Percentiles rank a stretch among this genome's conserved stretches.
Conservation (phyloP, 2,329 filamentous ascomycete genomes). For the Cladobotryum protrusum region DNA sequence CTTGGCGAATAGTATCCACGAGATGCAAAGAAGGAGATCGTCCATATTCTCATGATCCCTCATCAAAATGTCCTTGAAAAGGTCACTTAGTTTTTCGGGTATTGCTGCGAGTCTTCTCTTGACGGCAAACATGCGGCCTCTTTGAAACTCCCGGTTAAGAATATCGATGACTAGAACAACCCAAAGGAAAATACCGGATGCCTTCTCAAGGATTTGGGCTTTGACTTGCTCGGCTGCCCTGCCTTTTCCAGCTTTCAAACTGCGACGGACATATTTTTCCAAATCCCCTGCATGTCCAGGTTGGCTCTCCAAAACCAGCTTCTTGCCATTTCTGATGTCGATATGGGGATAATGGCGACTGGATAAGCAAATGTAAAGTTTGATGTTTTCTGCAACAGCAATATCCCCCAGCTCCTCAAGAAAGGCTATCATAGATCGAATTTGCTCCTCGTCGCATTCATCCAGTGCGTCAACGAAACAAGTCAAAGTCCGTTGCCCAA, state of each 20-base stretch:
- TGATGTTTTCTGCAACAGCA: slow-evolving; percentile 3
- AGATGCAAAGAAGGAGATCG: slow-evolving; percentile 38
- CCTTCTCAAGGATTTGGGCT: slow-evolving; percentile 27
- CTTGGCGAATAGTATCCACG: slow-evolving; percentile 46
- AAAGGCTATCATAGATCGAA: slow-evolving; percentile 36
- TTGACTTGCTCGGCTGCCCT: background rate
- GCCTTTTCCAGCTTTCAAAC: background rate
- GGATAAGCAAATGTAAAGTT: slow-evolving; percentile 36
- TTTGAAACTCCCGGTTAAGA: slow-evolving; percentile 27
- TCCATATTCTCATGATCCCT: slow-evolving; percentile 38
- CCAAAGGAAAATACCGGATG: slow-evolving; percentile 41
- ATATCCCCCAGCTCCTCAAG: slow-evolving; percentile 32
- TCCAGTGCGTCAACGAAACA: slow-evolving; percentile 38
- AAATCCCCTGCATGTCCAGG: slow-evolving; percentile 22
- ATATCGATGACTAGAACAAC: slow-evolving; percentile 33
- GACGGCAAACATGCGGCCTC: slow-evolving; percentile 20
- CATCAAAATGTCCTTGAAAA: slow-evolving; percentile 47
- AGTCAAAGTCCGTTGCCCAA: slow-evolving; percentile 2
- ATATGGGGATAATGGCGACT: slow-evolving; percentile 44
- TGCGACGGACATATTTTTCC: background rate
- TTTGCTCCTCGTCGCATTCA: slow-evolving; percentile 37
- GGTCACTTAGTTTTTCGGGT: slow-evolving; percentile 32
- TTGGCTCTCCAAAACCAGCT: slow-evolving; percentile 21
- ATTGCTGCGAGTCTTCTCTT: slow-evolving; percentile 26
- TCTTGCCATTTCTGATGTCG: slow-evolving; percentile 20